Evolutionary conservation across 2,329 filamentous ascomycete genomes (phyloP).

Genomic region (Diplocarpon rosae): DNA sequence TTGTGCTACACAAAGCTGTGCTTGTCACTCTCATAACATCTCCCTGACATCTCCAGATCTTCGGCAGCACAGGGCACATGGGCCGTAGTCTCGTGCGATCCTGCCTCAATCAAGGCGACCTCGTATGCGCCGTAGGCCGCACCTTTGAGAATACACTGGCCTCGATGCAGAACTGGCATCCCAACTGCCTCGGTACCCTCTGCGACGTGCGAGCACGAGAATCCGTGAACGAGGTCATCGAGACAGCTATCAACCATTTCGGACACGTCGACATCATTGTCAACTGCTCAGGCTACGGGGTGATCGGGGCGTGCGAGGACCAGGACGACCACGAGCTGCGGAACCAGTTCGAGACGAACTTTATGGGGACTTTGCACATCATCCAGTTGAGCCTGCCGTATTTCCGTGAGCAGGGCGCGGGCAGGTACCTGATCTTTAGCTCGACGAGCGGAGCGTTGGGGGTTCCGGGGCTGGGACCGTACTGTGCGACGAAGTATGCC

Average conservation of each 20-base stretch:
- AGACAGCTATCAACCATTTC: constrained; percentile 61
- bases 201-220: constrained; percentile 81
- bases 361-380: constrained; percentile 90
- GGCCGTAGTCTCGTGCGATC: constrained; percentile 80
- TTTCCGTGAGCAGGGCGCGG: constrained; percentile 64
- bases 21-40: background rate
- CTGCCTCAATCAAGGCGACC: constrained; percentile 69
- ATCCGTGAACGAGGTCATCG: constrained; percentile 63
- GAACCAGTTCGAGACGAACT: constrained; percentile 96
- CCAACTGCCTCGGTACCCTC: constrained; percentile 65
- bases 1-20: no score
- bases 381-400: constrained; percentile 81
- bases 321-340: constrained; percentile 91
- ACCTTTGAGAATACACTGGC: constrained; percentile 64
- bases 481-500: constrained; percentile 95
- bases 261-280: constrained; percentile 79
- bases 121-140: constrained; percentile 77
- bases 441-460: constrained; percentile 87
- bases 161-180: constrained; percentile 60
- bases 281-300: constrained; percentile 90
- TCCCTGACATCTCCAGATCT: constrained; percentile 46
- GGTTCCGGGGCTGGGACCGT: constrained; percentile 83
- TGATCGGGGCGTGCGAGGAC: constrained; percentile 92
- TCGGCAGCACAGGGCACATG: constrained; percentile 95
- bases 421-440: constrained; percentile 89